Base-by-base conservation (phyloP, 2,329 filamentous ascomycete species). In the Ascochyta rabiei region DNA sequence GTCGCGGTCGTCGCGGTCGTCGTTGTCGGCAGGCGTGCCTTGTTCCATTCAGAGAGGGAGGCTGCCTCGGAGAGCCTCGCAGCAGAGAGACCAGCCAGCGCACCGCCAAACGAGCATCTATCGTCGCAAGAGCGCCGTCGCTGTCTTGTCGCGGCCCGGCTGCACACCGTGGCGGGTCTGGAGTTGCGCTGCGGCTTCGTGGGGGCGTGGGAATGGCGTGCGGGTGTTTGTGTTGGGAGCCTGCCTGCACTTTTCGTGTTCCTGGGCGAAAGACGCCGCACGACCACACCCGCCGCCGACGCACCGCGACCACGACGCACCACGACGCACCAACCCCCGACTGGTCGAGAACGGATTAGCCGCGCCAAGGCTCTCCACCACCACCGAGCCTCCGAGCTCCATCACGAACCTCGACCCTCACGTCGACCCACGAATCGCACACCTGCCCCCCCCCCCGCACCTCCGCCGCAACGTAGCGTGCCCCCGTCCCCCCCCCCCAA, bases 401-500 rank as follows among this genome's bases (percentile, higher is more conserved):
- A 72, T 72, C 66, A 64, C 61, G 63, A 65, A 69, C 68, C 55
- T 67, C 61, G 63, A 65, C 68, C 68, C 55, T 67, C 70, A 63
- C 56, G 51, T 47, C 58, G 56, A 62, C 43, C 57, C 55, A 49
- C 37, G 33, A 53, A 61, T 51, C 34, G 45, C 48, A 49, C 21
- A 23, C 21, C 21, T 23, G 21, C 6, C 21, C 21, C 21, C 21
- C 21, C 54, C 58, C 61, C 66, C 59, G 49, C 60, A 60, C 60
- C 43, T 50, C 59, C 60, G 63, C 66, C 68, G 46, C 66, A 62
- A 71, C 66, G 68, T 69, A 71, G 43, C 62, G 21, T 23, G n/a
- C 41, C 59, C n/a, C n/a, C n/a, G n/a, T n/a, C n/a, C n/a, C n/a
- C n/a, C n/a, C n/a, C 12, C 41, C 49, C 41, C 62, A 61, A 64